Evolutionary conservation across 176 grass and related monocot genomes (phyloP), one percentile per base, ranked within the genome.

Genomic region (Puya raimondii): DNA sequence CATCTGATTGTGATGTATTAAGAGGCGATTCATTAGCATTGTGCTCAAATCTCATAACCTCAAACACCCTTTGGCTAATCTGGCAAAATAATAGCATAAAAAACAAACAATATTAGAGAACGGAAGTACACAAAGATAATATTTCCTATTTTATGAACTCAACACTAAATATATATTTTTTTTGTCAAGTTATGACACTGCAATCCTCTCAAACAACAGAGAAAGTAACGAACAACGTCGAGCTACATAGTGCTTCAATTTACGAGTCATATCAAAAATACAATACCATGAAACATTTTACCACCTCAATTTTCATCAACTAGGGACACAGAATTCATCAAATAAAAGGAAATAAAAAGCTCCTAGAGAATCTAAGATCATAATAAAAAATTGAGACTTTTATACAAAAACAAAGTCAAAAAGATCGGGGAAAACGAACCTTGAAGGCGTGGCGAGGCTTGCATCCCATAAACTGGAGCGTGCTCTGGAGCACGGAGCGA

Each of bases 381-480:
- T 13, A 21, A 9, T 61, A 61, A 20, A 16, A 9, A 3, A 6
- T 61, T 18, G 16, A 59, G 1, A 17, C 16, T 54, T 54, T 16
- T 54, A 14, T 54, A 54, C 5, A 54, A 54, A 54, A 54, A 18
- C 16, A 59, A 59, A 59, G 56, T 59, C 14, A 16, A 20, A 20
- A 59, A 8, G 20, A 59, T 59, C 6, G 13, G 26, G 16, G 20
- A 47, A n/a, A 16, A 25, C 21, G 9, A 47, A 96, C 92, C 92
- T 96, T 90, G 75, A 89, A 91, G 9, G 92, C 88, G 58, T 96
- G 88, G 22, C 92, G 86, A 1, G 92, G 83, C 83, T 91, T 91
- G 78, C 92, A 96, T 65, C 92, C 92, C 88, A 96, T 96, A 64
- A 96, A 80, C 74, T 91, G 92, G 11, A 96, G 80, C 20, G 88